Evolutionary conservation across 805 yeast genomes (phyloP), one percentile per base, ranked within the genome.

Genomic region (Starmerella stellata): DNA sequence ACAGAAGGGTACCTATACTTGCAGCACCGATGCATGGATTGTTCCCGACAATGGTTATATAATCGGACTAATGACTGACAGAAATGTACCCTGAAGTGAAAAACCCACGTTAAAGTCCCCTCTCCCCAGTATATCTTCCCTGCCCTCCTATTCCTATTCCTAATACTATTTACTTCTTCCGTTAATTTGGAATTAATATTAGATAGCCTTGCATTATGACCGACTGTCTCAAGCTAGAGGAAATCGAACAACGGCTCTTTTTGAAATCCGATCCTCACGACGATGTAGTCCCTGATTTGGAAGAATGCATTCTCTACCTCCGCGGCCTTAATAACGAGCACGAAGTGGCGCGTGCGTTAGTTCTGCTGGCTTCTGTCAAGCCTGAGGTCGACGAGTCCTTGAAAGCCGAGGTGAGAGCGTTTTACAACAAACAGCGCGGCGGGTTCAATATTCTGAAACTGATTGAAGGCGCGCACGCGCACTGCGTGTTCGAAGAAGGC

Each of bases 391-490:
- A 5, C 16, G 32, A 29, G 15, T 29, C n/a, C n/a, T 3, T 3
- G 11, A 34, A 37, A n/a, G 9, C 5, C 3, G 29, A 16, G 9
- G 35, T 34, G 2, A 27, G 39, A 7, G 17, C 13, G 11, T 17
- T 34, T n/a, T 44, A 44, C 28, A 54, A 50, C 5, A 48, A 45
- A 4, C 48, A 51, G 4, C 41, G 29, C 9, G 21, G 21, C 14
- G 24, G 16, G 13, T 29, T 29, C 32, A 29, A 29, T 13, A 29
- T 29, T 13, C 19, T 29, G 14, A 5, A 9, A n/a, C 32, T 29
- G 19, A 57, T 81, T 41, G 96, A 87, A 54, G 59, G 62, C 34
- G 75, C 90, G 3, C 68, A 85, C 48, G 60, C 60, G 2, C 49
- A 51, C 28, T 44, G 53, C 4, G 44, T 58, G 16, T 52, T 55